These are phyloP conservation scores for Globisporangium acanthophoron DNA, from an alignment of 352 stramenopile species.

Conservation along the genomic window DNA sequence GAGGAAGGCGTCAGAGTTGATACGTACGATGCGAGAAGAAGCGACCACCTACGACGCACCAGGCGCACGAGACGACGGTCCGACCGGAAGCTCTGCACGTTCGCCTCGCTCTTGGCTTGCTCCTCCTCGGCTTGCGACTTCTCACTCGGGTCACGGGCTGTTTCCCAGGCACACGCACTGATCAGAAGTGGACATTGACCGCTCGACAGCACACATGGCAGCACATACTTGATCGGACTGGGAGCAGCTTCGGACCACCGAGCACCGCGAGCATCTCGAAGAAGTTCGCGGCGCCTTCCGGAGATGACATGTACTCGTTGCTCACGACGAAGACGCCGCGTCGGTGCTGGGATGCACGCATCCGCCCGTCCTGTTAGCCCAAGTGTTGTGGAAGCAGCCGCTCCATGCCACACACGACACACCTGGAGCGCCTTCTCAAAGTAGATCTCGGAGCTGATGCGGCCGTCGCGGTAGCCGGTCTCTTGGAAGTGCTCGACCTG, in stretches of 20 bases:
- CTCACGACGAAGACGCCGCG: constrained; percentile 52
- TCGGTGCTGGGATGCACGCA: constrained; percentile 22
- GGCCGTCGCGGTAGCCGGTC: constrained; percentile 88
- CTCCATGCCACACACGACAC: background rate
- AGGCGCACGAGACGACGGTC: constrained; percentile 70
- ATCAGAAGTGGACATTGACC: background rate
- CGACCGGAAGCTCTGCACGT: constrained; percentile 79
- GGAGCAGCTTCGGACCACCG: constrained; percentile 52
- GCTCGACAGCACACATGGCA: constrained; percentile 4
- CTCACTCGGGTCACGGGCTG: constrained; percentile 36
- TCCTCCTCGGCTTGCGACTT: constrained; percentile 52
- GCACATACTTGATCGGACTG: constrained; percentile 33
- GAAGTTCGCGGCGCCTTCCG: constrained; percentile 39
- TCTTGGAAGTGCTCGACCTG: constrained; percentile 90
- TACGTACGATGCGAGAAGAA: constrained; percentile 1
- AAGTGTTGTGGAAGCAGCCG: background rate
- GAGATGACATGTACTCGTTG: constrained; percentile 29
- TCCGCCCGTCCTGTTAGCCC: background rate
- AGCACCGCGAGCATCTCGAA: constrained; percentile 57
- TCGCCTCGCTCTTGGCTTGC: constrained; percentile 51
- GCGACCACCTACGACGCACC: constrained; percentile 17
- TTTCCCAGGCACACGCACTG: background rate
- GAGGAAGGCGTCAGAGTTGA: background rate
- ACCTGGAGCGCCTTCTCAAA: constrained; percentile 61
- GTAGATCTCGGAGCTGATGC: constrained; percentile 58